phyloP scores from a whole-genome alignment of 345 rosid species.

The Ceriops zippeliana region DNA sequence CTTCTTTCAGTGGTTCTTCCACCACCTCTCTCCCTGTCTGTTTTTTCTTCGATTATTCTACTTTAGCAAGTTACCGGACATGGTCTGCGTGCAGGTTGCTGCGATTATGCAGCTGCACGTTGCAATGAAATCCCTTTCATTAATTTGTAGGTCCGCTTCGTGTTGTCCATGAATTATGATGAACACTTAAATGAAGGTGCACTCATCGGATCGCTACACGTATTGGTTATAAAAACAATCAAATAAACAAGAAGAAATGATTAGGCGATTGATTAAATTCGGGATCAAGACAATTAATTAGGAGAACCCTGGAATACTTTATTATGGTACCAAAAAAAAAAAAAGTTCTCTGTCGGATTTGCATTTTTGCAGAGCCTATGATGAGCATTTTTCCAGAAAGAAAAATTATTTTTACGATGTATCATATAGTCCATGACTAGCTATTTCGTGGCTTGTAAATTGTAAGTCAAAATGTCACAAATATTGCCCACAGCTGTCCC shows the following conservation, averaged over 20 bases:
- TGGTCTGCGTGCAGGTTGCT: neutral
- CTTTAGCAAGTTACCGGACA: neutral
- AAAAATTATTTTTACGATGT: no score
- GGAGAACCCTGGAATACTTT: neutral
- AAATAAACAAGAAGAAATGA: neutral
- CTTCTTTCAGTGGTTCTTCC: no score
- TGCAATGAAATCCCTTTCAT: constrained; percentile 8
- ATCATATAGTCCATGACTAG: no score
- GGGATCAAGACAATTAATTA: neutral
- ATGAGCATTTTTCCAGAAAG: no score
- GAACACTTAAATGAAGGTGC: neutral
- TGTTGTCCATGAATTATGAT: neutral
- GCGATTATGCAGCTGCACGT: neutral
- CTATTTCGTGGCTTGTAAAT: no score
- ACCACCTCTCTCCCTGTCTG: no score
- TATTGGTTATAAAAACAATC: constrained; percentile 7
- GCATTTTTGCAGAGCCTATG: no score
- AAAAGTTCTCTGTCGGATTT: no score
- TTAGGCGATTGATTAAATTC: neutral
- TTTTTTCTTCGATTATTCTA: neutral
- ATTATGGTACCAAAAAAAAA: no score
- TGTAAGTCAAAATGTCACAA: neutral
- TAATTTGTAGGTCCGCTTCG: neutral
- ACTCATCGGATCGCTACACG: neutral
- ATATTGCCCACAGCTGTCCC: neutral